These are phyloP conservation scores for Phytophthora macrochlamydospora DNA, from an alignment of 352 stramenopile genomes.

Conservation along the genomic window DNA sequence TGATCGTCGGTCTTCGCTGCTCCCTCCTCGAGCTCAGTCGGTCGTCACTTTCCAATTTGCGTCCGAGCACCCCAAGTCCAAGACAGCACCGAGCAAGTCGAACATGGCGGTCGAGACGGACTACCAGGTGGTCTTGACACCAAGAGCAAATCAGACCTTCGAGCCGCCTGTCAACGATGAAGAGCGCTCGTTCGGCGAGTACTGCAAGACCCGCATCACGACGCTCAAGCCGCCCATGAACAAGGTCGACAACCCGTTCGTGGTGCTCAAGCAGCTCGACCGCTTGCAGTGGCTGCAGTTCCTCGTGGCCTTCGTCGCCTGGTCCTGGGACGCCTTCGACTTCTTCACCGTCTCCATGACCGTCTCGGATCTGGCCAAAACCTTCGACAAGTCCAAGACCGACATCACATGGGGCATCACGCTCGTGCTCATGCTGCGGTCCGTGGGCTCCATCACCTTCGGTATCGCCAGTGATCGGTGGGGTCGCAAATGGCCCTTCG, in stretches of 20 bases:
- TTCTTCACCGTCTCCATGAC: conserved; percentile 68
- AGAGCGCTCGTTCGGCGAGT: conserved; percentile 37
- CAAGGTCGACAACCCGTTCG: conserved; percentile 33
- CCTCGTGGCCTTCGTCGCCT: conserved; percentile 41
- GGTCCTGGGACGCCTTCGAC: conserved; percentile 63
- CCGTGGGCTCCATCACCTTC: conserved; percentile 48
- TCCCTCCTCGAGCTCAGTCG: not conserved
- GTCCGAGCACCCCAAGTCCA: conserved; percentile 8
- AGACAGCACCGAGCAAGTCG: not conserved
- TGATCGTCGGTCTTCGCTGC: not conserved
- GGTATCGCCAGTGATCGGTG: conserved; percentile 51
- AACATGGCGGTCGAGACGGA: conserved; percentile 27
- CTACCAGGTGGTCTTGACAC: conserved; percentile 37
- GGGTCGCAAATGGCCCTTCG: conserved; percentile 47
- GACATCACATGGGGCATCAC: conserved; percentile 67
- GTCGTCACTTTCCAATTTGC: conserved; percentile 19
- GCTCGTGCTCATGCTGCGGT: conserved; percentile 57
- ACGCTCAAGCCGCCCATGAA: conserved; percentile 50
- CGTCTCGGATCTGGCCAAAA: conserved; percentile 50
- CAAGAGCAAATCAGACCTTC: conserved; percentile 23
- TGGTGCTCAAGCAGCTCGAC: conserved; percentile 33
- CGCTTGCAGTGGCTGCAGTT: conserved; percentile 49
- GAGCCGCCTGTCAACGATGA: conserved; percentile 30
- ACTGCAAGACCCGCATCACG: conserved; percentile 41
- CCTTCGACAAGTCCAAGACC: conserved; percentile 47